A percentile compares a stretch with the other conserved stretches of the same genome.
phyloP scores from a whole-genome alignment of 2,329 filamentous ascomycete genomes.

The Fusarium kyushuense region DNA sequence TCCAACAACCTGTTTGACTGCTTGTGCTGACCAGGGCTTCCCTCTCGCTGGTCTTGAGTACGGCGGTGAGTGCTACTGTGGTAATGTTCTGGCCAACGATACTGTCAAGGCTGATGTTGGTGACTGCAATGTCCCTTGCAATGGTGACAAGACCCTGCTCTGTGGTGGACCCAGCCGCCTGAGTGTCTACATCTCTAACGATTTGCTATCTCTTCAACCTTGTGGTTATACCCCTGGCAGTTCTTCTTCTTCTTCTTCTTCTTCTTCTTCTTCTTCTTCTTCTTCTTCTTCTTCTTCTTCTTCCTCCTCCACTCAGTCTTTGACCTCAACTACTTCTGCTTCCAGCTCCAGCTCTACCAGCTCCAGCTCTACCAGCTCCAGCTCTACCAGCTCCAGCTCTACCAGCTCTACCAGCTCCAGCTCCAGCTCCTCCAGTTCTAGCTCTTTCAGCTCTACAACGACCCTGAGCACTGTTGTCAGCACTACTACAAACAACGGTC shows the following conservation, averaged over 20 bases:
- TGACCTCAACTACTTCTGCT: slow-evolving; percentile 22
- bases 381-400: slow-evolving; percentile 39
- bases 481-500: slow-evolving; percentile 4
- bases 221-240: slow-evolving; percentile 55
- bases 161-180: slow-evolving; percentile 60
- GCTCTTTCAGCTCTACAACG: slow-evolving; percentile 18
- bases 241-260: slow-evolving; percentile 15
- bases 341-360: neutral
- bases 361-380: slow-evolving; percentile 21
- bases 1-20: slow-evolving; percentile 57
- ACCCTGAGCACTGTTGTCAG: slow-evolving; percentile 46
- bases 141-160: slow-evolving; percentile 57
- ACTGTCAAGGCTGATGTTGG: slow-evolving; percentile 52
- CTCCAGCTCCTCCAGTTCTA: slow-evolving; percentile 11
- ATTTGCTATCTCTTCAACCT: slow-evolving; percentile 63
- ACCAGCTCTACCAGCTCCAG: slow-evolving; percentile 37
- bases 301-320: slow-evolving; percentile 8
- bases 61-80: slow-evolving; percentile 63
- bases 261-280: neutral
- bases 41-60: slow-evolving; percentile 64
- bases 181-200: slow-evolving; percentile 61
- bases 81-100: slow-evolving; percentile 64
- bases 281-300: slow-evolving; percentile 13
- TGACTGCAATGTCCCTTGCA: slow-evolving; percentile 65
- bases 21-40: slow-evolving; percentile 59